phyloP scores from a whole-genome alignment of 495 filamentous ascomycete genomes.

The Annulohypoxylon maeteangense region DNA sequence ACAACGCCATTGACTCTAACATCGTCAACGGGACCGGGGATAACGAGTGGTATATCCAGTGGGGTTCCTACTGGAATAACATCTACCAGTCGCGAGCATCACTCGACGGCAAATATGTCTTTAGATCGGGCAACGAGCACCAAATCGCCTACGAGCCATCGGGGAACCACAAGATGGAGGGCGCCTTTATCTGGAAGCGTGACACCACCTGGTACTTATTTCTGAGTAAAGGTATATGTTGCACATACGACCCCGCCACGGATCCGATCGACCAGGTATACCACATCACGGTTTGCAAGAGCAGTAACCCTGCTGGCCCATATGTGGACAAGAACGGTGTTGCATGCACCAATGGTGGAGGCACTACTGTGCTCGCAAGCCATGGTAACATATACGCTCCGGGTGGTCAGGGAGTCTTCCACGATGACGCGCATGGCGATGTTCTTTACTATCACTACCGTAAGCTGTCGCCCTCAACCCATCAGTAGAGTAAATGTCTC shows the following conservation, averaged over 20 bases:
- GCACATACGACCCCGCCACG: slow-evolving; percentile 53
- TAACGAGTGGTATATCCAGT: slow-evolving; percentile 64
- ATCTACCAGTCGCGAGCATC: slow-evolving; percentile 64
- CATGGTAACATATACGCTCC: slow-evolving; percentile 71
- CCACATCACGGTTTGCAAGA: slow-evolving; percentile 68
- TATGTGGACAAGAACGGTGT: slow-evolving; percentile 68
- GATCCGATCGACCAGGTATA: slow-evolving; percentile 65
- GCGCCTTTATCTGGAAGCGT: slow-evolving; percentile 63
- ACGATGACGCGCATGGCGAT: slow-evolving; percentile 42
- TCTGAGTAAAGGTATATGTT: slow-evolving; percentile 67
- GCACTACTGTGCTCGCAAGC: slow-evolving; percentile 65
- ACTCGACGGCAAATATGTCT: slow-evolving; percentile 52
- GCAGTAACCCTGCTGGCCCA: slow-evolving; percentile 56
- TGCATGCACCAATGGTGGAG: slow-evolving; percentile 65
- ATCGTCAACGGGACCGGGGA: slow-evolving; percentile 55
- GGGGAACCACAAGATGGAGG: slow-evolving; percentile 63
- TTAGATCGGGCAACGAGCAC: slow-evolving; percentile 51
- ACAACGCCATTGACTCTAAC: slow-evolving; percentile 75
- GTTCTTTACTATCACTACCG: slow-evolving; percentile 76
- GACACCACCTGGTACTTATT: slow-evolving; percentile 68
- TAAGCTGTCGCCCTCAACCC: not conserved
- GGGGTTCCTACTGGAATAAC: slow-evolving; percentile 72
- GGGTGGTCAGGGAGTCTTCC: slow-evolving; percentile 65
- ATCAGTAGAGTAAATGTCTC: not conserved
- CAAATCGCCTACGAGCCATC: slow-evolving; percentile 65